A percentile compares a stretch with the other conserved stretches of the same genome.
These are phyloP conservation scores for Zymoseptoria passerinii DNA, from an alignment of 2,329 filamentous ascomycete genomes.

Conservation along the genomic window DNA sequence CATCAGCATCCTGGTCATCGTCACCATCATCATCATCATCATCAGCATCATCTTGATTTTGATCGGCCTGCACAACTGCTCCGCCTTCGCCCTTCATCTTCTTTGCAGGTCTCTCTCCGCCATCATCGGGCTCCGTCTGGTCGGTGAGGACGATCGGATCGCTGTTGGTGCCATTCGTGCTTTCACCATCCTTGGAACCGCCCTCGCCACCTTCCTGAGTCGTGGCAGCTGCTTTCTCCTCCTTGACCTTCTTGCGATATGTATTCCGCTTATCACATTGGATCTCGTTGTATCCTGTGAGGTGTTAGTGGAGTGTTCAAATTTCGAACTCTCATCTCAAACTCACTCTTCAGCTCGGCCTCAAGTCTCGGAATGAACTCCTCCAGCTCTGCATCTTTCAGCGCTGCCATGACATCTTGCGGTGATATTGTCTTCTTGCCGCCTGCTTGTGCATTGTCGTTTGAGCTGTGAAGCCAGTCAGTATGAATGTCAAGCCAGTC, in stretches of 20 bases:
- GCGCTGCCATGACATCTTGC: constrained; percentile 65
- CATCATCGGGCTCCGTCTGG: constrained; percentile 23
- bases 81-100: constrained; percentile 41
- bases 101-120: constrained; percentile 42
- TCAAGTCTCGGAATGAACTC: constrained; percentile 64
- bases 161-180: constrained; percentile 6
- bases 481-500: not conserved
- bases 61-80: constrained; percentile 34
- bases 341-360: constrained; percentile 66
- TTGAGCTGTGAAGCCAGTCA: constrained; percentile 48
- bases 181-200: constrained; percentile 9
- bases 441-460: constrained; percentile 57
- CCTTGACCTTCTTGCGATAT: constrained; percentile 62
- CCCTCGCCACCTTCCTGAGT: constrained; percentile 9
- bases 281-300: constrained; percentile 60
- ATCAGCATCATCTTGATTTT: constrained; percentile 41
- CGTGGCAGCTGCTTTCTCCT: constrained; percentile 44
- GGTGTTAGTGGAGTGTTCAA: constrained; percentile 5
- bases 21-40: constrained; percentile 47
- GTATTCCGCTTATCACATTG: constrained; percentile 67
- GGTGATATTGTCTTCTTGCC: constrained; percentile 73
- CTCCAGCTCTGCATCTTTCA: constrained; percentile 67
- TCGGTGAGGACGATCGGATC: constrained; percentile 22
- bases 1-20: constrained; percentile 48
- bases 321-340: not conserved